Evolutionary conservation across 1,284 basidiomycete genomes (phyloP).

Genomic region (Trichosporon sp.): DNA sequence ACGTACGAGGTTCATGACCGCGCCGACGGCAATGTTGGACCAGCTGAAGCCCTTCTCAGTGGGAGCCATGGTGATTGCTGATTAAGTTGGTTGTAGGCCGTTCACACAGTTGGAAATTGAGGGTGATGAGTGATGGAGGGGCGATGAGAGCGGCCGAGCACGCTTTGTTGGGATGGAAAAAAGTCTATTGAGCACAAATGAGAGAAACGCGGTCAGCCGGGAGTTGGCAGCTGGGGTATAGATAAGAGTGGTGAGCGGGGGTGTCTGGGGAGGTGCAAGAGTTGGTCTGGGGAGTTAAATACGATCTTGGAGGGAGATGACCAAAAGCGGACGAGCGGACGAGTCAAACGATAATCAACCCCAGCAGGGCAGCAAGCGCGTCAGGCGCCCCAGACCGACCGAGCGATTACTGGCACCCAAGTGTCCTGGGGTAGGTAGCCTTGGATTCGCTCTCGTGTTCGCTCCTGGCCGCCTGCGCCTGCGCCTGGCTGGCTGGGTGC

Average conservation of each 20-base stretch:
- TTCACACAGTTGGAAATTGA: no score
- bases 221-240: constrained; percentile 4
- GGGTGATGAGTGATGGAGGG: no score
- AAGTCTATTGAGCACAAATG: not conserved
- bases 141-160: not conserved
- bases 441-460: not conserved
- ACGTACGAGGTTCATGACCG: constrained; percentile 88
- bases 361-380: not conserved
- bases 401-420: not conserved
- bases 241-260: constrained; percentile 2
- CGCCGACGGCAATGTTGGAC: constrained; percentile 98
- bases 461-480: not conserved
- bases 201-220: not conserved
- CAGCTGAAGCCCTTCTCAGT: constrained; percentile 85
- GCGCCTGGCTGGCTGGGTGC: not conserved
- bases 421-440: not conserved
- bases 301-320: not conserved
- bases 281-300: not conserved
- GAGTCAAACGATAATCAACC: not conserved
- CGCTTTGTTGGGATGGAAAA: not conserved
- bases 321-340: not conserved
- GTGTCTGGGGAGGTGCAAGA: not conserved
- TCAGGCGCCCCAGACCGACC: not conserved
- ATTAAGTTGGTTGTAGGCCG: not conserved
- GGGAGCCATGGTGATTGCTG: constrained; percentile 49